Conservation (phyloP, 2,329 filamentous ascomycete genomes). For the Aspergillus sp. region DNA sequence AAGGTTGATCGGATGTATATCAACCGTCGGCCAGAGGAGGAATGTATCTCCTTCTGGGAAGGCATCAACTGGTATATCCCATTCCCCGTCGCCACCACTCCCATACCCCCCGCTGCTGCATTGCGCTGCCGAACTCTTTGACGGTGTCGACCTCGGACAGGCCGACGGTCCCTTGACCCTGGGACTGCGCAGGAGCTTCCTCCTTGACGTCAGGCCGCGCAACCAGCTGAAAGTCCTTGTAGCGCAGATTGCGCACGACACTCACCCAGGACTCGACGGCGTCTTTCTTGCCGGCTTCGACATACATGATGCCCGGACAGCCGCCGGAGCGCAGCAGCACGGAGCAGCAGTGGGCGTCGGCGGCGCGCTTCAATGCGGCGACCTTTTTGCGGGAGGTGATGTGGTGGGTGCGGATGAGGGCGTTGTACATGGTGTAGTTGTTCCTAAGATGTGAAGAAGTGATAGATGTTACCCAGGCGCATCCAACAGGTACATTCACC, state of each 20-base stretch:
- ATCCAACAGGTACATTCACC: no score
- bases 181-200: slow-evolving; percentile 5
- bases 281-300: slow-evolving; percentile 57
- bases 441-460: no score
- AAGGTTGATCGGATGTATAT: not conserved
- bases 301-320: slow-evolving; percentile 76
- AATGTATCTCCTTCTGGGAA: no score
- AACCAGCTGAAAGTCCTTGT: slow-evolving; percentile 70
- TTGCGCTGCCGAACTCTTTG: slow-evolving; percentile 61
- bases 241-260: slow-evolving; percentile 63
- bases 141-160: slow-evolving; percentile 63
- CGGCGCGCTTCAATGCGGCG: slow-evolving; percentile 62
- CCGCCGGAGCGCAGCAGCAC: slow-evolving; percentile 67
- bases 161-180: no score
- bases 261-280: slow-evolving; percentile 64
- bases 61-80: slow-evolving; percentile 47
- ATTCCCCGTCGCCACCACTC: slow-evolving; percentile 69
- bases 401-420: slow-evolving; percentile 75
- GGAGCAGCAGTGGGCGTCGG: slow-evolving; percentile 59
- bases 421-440: slow-evolving; percentile 42
- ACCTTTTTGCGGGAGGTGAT: slow-evolving; percentile 79
- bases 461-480: no score
- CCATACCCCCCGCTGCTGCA: slow-evolving; percentile 60
- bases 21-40: no score
- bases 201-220: slow-evolving; percentile 48